These are phyloP conservation scores for Sporothrix globosa DNA, from an alignment of 2,329 filamentous ascomycete genomes.

Conservation along the genomic window DNA sequence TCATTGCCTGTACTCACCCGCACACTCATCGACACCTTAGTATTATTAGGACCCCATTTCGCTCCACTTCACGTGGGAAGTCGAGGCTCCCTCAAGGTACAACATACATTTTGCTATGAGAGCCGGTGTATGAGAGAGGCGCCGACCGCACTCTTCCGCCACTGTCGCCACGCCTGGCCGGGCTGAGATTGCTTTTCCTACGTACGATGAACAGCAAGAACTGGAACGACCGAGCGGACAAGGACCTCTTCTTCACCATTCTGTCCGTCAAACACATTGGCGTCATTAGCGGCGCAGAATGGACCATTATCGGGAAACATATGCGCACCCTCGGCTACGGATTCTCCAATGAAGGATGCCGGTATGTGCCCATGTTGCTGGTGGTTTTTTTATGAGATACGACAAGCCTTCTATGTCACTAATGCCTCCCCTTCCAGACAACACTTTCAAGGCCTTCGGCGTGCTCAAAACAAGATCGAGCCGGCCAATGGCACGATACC, in stretches of 20 bases:
- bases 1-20: background rate
- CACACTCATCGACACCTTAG: background rate
- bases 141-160: background rate
- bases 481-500: constrained; percentile 29
- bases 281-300: constrained; percentile 65
- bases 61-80: constrained; percentile 20
- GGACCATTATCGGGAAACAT: constrained; percentile 63
- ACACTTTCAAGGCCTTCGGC: constrained; percentile 63
- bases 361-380: constrained; percentile 41
- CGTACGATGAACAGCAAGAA: constrained; percentile 52
- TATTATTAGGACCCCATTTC: background rate
- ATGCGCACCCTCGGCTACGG: constrained; percentile 63
- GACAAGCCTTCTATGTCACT: no score
- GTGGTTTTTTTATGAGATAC: background rate
- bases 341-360: constrained; percentile 67
- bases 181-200: background rate
- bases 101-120: background rate
- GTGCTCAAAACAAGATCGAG: constrained; percentile 59
- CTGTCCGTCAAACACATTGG: constrained; percentile 65
- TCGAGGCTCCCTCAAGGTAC: background rate
- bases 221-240: constrained; percentile 64
- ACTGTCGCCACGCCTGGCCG: background rate
- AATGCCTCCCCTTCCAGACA: constrained; percentile 42
- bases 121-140: constrained; percentile 5
- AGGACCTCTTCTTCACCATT: constrained; percentile 66